These are phyloP conservation scores for Brettanomyces bruxellensis DNA, from an alignment of 805 yeast genomes.

Conservation along the genomic window DNA sequence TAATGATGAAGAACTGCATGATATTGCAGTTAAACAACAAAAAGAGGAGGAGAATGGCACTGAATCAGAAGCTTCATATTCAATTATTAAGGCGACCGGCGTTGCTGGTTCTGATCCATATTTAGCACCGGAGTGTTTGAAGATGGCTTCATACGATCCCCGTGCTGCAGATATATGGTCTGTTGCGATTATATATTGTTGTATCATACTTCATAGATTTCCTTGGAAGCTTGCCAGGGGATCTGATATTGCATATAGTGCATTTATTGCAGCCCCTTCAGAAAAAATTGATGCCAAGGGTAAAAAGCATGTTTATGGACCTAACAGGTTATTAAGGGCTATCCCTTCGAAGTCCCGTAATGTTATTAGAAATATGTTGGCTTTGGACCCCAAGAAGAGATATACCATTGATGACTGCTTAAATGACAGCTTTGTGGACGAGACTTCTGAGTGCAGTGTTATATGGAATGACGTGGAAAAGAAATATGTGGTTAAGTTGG, in stretches of 20 bases:
- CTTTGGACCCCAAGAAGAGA: slow-evolving; percentile 48
- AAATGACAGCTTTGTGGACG: slow-evolving; percentile 46
- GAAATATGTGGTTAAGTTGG: slow-evolving; percentile 13
- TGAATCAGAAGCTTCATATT: not conserved
- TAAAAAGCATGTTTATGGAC: slow-evolving; percentile 37
- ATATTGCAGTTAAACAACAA: not conserved
- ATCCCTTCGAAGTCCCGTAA: slow-evolving; percentile 60
- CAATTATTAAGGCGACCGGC: slow-evolving; percentile 62
- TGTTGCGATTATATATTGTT: slow-evolving; percentile 82
- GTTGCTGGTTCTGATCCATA: slow-evolving; percentile 96
- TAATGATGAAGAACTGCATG: not conserved
- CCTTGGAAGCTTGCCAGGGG: slow-evolving; percentile 94
- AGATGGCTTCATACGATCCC: slow-evolving; percentile 58
- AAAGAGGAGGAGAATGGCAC: not conserved
- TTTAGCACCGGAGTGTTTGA: slow-evolving; percentile 83
- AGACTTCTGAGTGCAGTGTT: slow-evolving; percentile 46
- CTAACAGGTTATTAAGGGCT: slow-evolving; percentile 59
- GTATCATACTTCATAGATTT: slow-evolving; percentile 78
- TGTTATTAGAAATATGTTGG: slow-evolving; percentile 58
- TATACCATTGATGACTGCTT: slow-evolving; percentile 48
- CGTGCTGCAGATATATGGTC: slow-evolving; percentile 91
- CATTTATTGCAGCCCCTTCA: slow-evolving; percentile 36
- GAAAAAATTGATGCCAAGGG: slow-evolving; percentile 20
- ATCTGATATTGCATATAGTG: slow-evolving; percentile 63
- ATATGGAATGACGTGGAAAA: slow-evolving; percentile 14